Evolutionary conservation across 352 stramenopile genomes (phyloP).

Genomic region (Phytophthora sp.): DNA sequence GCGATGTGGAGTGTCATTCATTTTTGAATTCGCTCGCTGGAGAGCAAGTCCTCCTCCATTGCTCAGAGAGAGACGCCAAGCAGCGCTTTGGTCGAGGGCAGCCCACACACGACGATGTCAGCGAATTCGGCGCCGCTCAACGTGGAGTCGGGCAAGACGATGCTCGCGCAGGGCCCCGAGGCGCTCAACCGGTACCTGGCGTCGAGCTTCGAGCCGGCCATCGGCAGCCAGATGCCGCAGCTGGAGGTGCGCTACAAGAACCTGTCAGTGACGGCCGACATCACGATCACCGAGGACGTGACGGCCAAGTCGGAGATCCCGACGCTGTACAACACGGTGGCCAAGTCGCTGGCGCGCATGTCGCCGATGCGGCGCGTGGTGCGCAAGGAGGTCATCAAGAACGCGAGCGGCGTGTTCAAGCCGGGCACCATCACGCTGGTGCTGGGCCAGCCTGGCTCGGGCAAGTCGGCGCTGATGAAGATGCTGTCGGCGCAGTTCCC

Average conservation of each 20-base stretch:
- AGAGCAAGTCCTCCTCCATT: slow-evolving; percentile 13
- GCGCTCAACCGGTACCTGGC: slow-evolving; percentile 31
- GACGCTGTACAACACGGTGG: slow-evolving; percentile 45
- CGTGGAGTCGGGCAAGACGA: slow-evolving; percentile 21
- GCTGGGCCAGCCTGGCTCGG: slow-evolving; percentile 4
- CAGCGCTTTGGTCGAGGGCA: slow-evolving; percentile 10
- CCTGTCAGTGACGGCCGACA: slow-evolving; percentile 44
- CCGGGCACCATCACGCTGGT: slow-evolving; percentile 14
- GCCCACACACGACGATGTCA: not conserved
- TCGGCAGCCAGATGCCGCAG: slow-evolving; percentile 47
- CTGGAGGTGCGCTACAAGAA: slow-evolving; percentile 57
- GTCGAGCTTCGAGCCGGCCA: slow-evolving; percentile 33
- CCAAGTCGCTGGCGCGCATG: slow-evolving; percentile 5
- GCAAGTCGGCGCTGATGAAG: slow-evolving; percentile 31
- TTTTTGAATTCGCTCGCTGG: slow-evolving; percentile 9
- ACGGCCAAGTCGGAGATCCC: slow-evolving; percentile 27
- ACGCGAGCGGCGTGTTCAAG: slow-evolving; percentile 26
- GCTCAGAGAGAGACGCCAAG: not conserved
- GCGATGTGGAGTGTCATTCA: too few species aligned
- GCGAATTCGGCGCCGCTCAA: not conserved
- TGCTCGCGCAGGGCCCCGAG: slow-evolving; percentile 29
- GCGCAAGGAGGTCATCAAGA: slow-evolving; percentile 36
- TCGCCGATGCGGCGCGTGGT: slow-evolving; percentile 25
- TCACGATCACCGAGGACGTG: slow-evolving; percentile 25
- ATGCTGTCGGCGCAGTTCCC: slow-evolving; percentile 26